phyloP scores from a whole-genome alignment of 805 yeast species.

The Kazachstania psychrophila region DNA sequence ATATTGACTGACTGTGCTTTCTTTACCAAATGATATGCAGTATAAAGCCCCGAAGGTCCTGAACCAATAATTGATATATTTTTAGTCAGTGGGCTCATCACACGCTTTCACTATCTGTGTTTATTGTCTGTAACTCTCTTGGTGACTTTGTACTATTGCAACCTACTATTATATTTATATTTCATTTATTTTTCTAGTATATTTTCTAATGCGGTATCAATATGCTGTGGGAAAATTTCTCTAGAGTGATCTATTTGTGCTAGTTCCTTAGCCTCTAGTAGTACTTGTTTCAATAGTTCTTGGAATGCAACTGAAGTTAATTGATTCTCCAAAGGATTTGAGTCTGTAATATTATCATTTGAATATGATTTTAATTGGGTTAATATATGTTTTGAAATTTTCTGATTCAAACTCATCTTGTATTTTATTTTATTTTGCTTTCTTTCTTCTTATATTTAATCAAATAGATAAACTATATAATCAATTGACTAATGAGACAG shows the following conservation, averaged over 20 bases:
- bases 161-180: slow-evolving; percentile 13
- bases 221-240: slow-evolving; percentile 35
- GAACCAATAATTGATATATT: slow-evolving; percentile 75
- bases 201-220: slow-evolving; percentile 30
- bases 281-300: slow-evolving; percentile 17
- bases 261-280: slow-evolving; percentile 33
- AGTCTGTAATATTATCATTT: slow-evolving; percentile 5
- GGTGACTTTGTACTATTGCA: slow-evolving; percentile 31
- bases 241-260: slow-evolving; percentile 36
- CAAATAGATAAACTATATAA: too few relatives aligned
- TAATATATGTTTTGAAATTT: background rate
- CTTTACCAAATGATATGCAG: slow-evolving; percentile 63
- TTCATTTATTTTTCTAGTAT: slow-evolving; percentile 4
- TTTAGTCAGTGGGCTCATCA: slow-evolving; percentile 3
- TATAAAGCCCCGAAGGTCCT: slow-evolving; percentile 95
- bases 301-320: slow-evolving; percentile 12
- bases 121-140: slow-evolving; percentile 13
- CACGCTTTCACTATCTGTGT: background rate
- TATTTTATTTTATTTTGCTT: too few relatives aligned
- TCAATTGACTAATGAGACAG: too few relatives aligned
- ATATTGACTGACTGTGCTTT: slow-evolving; percentile 26
- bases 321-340: slow-evolving; percentile 9
- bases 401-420: background rate
- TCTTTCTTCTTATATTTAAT: too few relatives aligned
- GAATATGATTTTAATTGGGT: background rate